phyloP scores from a whole-genome alignment of 2,329 filamentous ascomycete species.

The Stachybotrys chartarum region DNA sequence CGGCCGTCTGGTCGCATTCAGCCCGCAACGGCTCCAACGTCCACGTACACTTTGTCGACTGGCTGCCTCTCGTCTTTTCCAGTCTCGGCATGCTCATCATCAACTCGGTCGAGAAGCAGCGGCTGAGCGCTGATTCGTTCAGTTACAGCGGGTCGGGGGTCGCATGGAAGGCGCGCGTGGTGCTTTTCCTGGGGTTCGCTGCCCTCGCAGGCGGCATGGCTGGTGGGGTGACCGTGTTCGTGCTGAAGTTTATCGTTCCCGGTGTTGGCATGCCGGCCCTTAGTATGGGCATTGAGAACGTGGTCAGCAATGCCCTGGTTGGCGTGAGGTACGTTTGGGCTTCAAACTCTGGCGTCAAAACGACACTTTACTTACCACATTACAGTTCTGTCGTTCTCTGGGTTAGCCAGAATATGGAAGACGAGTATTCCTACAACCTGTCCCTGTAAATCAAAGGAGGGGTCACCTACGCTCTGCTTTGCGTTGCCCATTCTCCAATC shows the following conservation, averaged over 20 bases:
- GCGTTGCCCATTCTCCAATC: neutral
- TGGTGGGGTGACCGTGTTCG: constrained; percentile 60
- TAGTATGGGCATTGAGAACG: constrained; percentile 58
- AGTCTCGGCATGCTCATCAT: constrained; percentile 64
- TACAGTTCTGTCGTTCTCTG: constrained; percentile 55
- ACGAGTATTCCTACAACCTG: constrained; percentile 63
- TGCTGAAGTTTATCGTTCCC: constrained; percentile 56
- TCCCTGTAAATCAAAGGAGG: constrained; percentile 36
- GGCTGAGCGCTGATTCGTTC: constrained; percentile 56
- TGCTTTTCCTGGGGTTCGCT: constrained; percentile 61
- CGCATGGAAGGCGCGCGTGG: constrained; percentile 62
- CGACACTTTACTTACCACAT: constrained; percentile 7
- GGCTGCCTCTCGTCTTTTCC: constrained; percentile 62
- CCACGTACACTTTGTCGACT: constrained; percentile 62
- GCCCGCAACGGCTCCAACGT: constrained; percentile 48
- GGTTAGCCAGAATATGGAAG: constrained; percentile 67
- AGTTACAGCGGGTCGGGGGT: constrained; percentile 56
- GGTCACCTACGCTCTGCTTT: neutral
- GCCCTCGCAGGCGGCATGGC: constrained; percentile 61
- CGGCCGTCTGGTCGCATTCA: constrained; percentile 60
- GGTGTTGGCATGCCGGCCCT: constrained; percentile 52
- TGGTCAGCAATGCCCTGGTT: constrained; percentile 58
- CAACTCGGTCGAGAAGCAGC: constrained; percentile 62
- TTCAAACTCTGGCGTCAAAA: no score
- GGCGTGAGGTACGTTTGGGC: constrained; percentile 43